Evolutionary conservation across 106 monocot species (phyloP).

Genomic region (Amphibolis antarctica): DNA sequence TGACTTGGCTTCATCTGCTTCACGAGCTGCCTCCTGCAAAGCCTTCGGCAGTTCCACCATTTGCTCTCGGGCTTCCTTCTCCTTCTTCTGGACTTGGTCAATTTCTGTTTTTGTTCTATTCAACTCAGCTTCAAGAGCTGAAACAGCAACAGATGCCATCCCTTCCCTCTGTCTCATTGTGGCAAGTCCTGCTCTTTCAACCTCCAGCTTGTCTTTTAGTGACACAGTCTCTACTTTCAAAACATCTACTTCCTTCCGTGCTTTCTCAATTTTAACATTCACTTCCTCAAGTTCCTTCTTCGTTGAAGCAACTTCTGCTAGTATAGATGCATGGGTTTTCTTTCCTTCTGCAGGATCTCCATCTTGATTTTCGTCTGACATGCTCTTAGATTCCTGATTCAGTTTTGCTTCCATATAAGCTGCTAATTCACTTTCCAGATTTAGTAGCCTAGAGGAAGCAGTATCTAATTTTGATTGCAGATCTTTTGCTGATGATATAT

Average conservation of each 20-base stretch:
- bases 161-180: constrained; percentile 32
- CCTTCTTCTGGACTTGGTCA: constrained; percentile 19
- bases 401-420: constrained; percentile 27
- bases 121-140: constrained; percentile 46
- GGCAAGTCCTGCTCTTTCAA: constrained; percentile 18
- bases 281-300: constrained; percentile 35
- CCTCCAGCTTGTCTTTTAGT: constrained; percentile 32
- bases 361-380: constrained; percentile 3
- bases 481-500: constrained; percentile 18
- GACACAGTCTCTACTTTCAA: constrained; percentile 26
- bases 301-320: constrained; percentile 9
- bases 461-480: constrained; percentile 30
- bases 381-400: constrained; percentile 12
- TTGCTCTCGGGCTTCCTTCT: constrained; percentile 32
- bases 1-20: constrained; percentile 44
- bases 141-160: constrained; percentile 29
- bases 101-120: constrained; percentile 27
- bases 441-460: constrained; percentile 17
- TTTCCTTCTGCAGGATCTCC: constrained; percentile 11
- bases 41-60: constrained; percentile 24
- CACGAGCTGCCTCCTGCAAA: constrained; percentile 30
- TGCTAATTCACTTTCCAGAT: constrained; percentile 29
- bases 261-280: constrained; percentile 27
- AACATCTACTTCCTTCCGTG: constrained; percentile 20
- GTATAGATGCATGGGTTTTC: constrained; percentile 2